Base-by-base conservation (phyloP, 345 rosid genomes). In the Lagerstroemia speciosa region DNA sequence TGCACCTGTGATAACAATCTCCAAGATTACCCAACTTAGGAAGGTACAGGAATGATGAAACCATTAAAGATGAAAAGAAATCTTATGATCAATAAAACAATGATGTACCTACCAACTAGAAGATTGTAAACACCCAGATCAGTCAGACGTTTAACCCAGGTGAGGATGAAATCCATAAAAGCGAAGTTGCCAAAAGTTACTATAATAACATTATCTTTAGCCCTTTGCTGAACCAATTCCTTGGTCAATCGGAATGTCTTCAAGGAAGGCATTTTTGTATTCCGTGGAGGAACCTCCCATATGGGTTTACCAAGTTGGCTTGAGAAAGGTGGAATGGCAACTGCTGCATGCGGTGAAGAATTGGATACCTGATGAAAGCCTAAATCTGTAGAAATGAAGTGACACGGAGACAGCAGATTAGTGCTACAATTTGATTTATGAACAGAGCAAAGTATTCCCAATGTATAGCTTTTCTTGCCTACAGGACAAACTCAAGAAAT, bases 151-250 rank as follows among this genome's bases (percentile, higher is more conserved):
- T 85, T 89, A 78, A 92, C 98, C 99, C 98, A 94, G 65, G 93
- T 85, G 78, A 92, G 82, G 78, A 94, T 89, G 71, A 92, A 94
- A 87, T 94, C 98, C 98, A 89, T 92, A 70, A 89, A 92, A 0
- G 98, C 99, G 78, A 79, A 88, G 83, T 94, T 94, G 68, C 98
- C 98, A 76, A 91, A 94, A 64, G 98, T 89, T 69, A 94, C 91
- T 76, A 92, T 79, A 26, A 92, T 74, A 37, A 89, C 86, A 78
- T 94, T 85, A 67, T 89, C 88, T 67, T 82, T 75, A 46, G 75
- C 97, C 79, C 98, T 84, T 72, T 85, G 72, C 75, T 78, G 83
- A 67, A 91, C 83, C 74, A 94, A 68, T 66, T 85, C 79, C 75
- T 92, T 88, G 2, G 89, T 89, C 73, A 94, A 81, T 58, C 63